These are phyloP conservation scores for Taphrina confusa DNA, from an alignment of 1,139 yeast species.

Conservation along the genomic window DNA sequence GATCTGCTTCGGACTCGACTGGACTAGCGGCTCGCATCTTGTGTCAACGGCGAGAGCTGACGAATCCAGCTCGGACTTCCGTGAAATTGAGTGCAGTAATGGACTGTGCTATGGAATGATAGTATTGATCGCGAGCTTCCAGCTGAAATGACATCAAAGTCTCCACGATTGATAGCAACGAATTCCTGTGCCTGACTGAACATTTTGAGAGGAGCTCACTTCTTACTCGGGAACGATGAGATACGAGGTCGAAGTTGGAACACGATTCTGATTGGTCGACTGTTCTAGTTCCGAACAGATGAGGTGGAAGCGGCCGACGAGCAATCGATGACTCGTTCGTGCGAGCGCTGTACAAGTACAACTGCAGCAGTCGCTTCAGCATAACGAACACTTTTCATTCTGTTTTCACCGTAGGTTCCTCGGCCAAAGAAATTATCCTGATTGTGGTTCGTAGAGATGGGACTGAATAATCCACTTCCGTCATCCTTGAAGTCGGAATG, in stretches of 20 bases:
- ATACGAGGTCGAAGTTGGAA: too few species aligned
- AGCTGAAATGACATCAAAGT: too few species aligned
- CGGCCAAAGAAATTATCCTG: not conserved
- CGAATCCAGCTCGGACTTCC: too few species aligned
- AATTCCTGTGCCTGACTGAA: too few species aligned
- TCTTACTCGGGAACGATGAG: too few species aligned
- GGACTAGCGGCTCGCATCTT: slow-evolving; percentile 27
- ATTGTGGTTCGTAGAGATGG: slow-evolving; percentile 49
- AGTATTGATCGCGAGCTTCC: too few species aligned
- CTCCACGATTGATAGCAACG: too few species aligned
- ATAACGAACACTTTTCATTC: not conserved
- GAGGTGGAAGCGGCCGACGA: not conserved
- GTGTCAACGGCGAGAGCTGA: not conserved
- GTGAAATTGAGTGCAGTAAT: too few species aligned
- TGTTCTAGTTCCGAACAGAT: too few species aligned
- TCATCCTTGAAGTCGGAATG: slow-evolving; percentile 84
- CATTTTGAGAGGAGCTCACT: too few species aligned
- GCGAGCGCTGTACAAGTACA: not conserved
- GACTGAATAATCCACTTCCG: slow-evolving; percentile 92
- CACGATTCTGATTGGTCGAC: too few species aligned
- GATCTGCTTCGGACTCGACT: slow-evolving; percentile 28
- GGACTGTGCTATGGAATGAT: too few species aligned
- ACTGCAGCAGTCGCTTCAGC: not conserved
- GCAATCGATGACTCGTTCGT: not conserved
- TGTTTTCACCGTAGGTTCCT: not conserved